These are phyloP conservation scores for Trichoderma sp. DNA, from an alignment of 2,329 filamentous ascomycete genomes.

Conservation along the genomic window DNA sequence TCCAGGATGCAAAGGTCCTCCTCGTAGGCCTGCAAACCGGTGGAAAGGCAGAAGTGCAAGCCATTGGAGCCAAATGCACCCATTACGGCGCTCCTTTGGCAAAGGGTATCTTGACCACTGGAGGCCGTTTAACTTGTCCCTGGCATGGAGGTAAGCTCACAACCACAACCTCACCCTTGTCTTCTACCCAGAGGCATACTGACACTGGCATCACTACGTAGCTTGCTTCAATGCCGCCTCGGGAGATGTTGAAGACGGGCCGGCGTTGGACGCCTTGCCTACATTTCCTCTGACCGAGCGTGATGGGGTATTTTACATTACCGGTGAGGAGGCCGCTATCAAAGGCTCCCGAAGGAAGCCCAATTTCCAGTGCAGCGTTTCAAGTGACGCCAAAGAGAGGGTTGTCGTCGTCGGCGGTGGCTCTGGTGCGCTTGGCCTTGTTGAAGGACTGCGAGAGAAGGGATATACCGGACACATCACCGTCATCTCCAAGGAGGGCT, in stretches of 20 bases:
- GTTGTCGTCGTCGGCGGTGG: conserved; percentile 89
- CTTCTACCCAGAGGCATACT: background rate
- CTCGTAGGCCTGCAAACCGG: conserved; percentile 52
- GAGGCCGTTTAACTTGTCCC: conserved; percentile 85
- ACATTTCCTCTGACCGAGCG: conserved; percentile 79
- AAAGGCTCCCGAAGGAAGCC: conserved; percentile 74
- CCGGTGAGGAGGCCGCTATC: conserved; percentile 75
- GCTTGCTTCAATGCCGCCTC: conserved; percentile 90
- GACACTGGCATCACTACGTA: conserved; percentile 37
- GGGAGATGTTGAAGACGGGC: conserved; percentile 93
- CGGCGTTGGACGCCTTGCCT: conserved; percentile 81
- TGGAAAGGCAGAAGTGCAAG: conserved; percentile 38
- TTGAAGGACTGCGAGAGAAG: conserved; percentile 80
- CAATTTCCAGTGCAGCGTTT: conserved; percentile 68
- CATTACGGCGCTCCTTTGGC: conserved; percentile 91
- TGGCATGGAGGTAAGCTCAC: conserved; percentile 84
- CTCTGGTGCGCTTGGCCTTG: conserved; percentile 76
- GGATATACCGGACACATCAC: conserved; percentile 81
- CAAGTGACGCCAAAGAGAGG: conserved; percentile 55
- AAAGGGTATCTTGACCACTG: conserved; percentile 79
- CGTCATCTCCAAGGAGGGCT: conserved; percentile 79
- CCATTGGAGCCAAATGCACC: conserved; percentile 79
- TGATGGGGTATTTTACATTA: conserved; percentile 81
- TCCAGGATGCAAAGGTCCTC: conserved; percentile 83
- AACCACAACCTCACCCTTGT: background rate